Percentiles rank a stretch among this genome's conserved stretches.
Conservation (phyloP, 2,329 filamentous ascomycete species). For the Fragosphaeria purpurea region DNA sequence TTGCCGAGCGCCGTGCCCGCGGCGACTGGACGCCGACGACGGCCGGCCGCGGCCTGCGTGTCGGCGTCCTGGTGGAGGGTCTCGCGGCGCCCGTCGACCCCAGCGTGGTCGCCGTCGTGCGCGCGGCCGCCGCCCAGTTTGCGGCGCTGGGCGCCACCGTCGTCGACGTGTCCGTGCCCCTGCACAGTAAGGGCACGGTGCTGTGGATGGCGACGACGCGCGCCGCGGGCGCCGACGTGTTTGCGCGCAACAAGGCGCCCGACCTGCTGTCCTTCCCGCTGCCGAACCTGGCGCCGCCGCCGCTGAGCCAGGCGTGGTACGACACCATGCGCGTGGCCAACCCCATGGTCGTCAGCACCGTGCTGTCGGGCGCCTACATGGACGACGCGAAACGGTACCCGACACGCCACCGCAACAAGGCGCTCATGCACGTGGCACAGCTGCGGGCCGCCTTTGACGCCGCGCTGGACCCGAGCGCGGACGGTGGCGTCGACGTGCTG, state of each 20-base stretch:
- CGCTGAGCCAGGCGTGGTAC: constrained; percentile 30
- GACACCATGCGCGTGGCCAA: constrained; percentile 32
- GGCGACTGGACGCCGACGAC: constrained; percentile 16
- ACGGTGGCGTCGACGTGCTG: constrained; percentile 32
- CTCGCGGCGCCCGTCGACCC: constrained; percentile 26
- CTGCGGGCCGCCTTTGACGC: constrained; percentile 37
- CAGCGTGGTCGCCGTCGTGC: constrained; percentile 27
- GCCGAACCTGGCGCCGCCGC: constrained; percentile 20
- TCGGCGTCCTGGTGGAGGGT: constrained; percentile 36
- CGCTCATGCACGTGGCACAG: constrained; percentile 34
- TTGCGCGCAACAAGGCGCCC: constrained; percentile 20
- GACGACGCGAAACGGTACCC: constrained; percentile 17
- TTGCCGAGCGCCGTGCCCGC: constrained; percentile 11
- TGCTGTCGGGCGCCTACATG: constrained; percentile 27
- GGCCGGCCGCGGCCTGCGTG: constrained; percentile 28
- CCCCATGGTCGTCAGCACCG: constrained; percentile 33
- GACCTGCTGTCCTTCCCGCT: constrained; percentile 22
- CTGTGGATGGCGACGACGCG: constrained; percentile 36
- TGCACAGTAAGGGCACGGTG: constrained; percentile 33
- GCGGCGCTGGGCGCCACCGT: constrained; percentile 32
- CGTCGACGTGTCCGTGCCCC: constrained; percentile 33
- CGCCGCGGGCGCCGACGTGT: constrained; percentile 21
- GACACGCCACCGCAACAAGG: constrained; percentile 29
- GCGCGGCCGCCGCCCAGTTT: constrained; percentile 27
- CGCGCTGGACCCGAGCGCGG: constrained; percentile 20